Evolutionary conservation across 148 eudicot genomes (phyloP).

Genomic region (Cornus controversa): DNA sequence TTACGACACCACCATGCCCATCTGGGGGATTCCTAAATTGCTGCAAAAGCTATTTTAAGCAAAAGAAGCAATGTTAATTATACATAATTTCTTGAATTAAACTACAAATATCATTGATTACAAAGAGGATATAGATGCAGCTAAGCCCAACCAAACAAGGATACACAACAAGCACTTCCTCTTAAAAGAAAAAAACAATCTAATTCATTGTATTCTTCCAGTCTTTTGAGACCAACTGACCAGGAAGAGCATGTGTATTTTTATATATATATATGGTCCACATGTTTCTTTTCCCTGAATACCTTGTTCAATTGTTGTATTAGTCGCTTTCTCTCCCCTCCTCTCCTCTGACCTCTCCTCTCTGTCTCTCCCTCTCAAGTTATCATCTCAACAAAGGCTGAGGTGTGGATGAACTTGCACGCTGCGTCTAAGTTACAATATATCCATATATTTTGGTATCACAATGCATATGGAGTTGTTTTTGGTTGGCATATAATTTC

Average conservation of each 20-base stretch:
- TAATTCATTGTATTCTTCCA: not conserved
- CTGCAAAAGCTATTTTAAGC: too few species aligned
- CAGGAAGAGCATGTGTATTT: not conserved
- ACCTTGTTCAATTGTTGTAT: not conserved
- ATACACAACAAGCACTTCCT: too few species aligned
- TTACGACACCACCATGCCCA: too few species aligned
- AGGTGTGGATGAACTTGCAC: not conserved
- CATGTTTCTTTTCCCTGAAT: not conserved
- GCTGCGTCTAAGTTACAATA: not conserved
- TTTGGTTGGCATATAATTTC: not conserved
- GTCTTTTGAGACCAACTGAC: not conserved
- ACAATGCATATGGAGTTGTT: not conserved
- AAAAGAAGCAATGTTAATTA: too few species aligned
- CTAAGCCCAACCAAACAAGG: too few species aligned
- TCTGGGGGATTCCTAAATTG: too few species aligned
- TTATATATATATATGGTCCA: not conserved
- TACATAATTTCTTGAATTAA: too few species aligned
- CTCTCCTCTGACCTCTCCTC: too few species aligned
- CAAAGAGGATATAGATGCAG: too few species aligned
- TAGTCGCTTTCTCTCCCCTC: not conserved
- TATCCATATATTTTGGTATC: not conserved
- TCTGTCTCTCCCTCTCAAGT: not conserved
- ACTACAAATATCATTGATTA: too few species aligned
- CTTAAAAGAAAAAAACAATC: not conserved
- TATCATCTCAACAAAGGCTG: too few species aligned